Base-by-base conservation (phyloP, 163 green algal genomes). In the Scenedesmus sp. region DNA sequence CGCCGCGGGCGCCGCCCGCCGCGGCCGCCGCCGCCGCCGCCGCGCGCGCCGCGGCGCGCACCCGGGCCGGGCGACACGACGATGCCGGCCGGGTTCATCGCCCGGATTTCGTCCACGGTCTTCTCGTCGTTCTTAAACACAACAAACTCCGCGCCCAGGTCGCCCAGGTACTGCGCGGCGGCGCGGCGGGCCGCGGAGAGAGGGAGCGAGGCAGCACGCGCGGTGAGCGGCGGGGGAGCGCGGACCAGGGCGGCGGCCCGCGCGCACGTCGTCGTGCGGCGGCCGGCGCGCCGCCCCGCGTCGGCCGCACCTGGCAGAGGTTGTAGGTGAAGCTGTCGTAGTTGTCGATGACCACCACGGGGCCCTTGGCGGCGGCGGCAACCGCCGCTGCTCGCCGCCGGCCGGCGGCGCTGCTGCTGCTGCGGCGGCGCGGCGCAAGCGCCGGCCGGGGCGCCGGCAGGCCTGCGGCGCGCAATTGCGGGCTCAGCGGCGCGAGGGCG, bases 251-350 rank as follows among this genome's bases (percentile, higher is more conserved):
- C n/a, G n/a, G n/a, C n/a, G n/a, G n/a, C n/a, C n/a, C n/a, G n/a
- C n/a, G n/a, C n/a, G n/a, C n/a, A n/a, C n/a, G n/a, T n/a, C n/a
- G n/a, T n/a, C n/a, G n/a, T n/a, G n/a, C n/a, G n/a, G n/a, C n/a
- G n/a, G n/a, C n/a, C 53, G n/a, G n/a, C 31, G 6, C 28, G 28
- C n/a, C 57, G 17, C 17, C 57, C 9, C 3, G 14, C n/a, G 18
- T 36, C 3, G 34, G 0, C 3, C 85, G 9, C 28, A 97, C 93
- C 91, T 99, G 96, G 47, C 85, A 97, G 9, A 99, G 81, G 81
- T 99, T 99, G 84, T 99, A 99, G 0, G 97, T 99, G 84, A 99
- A 99, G 75, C 88, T 96, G 78, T 99, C 97, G 79, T 99, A 99
- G 89, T 99, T 99, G 85, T 99, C 97, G 5, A 99, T 86, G 0